Percentiles rank a stretch among this genome's conserved stretches.
These are phyloP conservation scores for Saccharomyces pastorianus DNA, from an alignment of 1,139 yeast genomes.

Conservation along the genomic window DNA sequence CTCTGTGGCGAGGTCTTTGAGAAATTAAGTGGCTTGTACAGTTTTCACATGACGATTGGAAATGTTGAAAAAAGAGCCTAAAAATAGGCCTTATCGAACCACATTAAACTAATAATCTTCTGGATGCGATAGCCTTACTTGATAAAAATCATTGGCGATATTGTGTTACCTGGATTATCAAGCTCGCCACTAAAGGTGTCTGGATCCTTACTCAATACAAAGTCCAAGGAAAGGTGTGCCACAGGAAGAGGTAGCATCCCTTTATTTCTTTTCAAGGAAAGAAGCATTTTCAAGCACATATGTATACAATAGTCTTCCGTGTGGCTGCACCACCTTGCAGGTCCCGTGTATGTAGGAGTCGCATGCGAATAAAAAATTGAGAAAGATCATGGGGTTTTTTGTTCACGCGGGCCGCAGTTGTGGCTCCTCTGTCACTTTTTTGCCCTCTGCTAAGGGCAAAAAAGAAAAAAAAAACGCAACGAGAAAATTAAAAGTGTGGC, in stretches of 20 bases:
- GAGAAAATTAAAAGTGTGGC: neutral
- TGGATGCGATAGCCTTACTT: neutral
- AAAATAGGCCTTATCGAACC: too few relatives aligned
- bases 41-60: neutral
- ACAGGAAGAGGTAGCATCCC: too few relatives aligned
- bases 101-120: neutral
- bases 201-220: neutral
- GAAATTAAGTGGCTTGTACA: neutral
- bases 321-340: neutral
- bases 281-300: too few relatives aligned
- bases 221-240: neutral
- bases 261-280: too few relatives aligned
- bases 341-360: neutral
- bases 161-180: neutral
- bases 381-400: neutral
- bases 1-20: neutral
- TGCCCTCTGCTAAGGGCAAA: neutral
- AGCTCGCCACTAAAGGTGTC: neutral
- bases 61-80: neutral
- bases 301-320: neutral
- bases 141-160: neutral
- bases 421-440: neutral
- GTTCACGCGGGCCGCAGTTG: neutral
- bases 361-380: neutral
- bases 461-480: neutral